Conservation (phyloP, 805 yeast genomes). For the Wickerhamomyces bovis region DNA sequence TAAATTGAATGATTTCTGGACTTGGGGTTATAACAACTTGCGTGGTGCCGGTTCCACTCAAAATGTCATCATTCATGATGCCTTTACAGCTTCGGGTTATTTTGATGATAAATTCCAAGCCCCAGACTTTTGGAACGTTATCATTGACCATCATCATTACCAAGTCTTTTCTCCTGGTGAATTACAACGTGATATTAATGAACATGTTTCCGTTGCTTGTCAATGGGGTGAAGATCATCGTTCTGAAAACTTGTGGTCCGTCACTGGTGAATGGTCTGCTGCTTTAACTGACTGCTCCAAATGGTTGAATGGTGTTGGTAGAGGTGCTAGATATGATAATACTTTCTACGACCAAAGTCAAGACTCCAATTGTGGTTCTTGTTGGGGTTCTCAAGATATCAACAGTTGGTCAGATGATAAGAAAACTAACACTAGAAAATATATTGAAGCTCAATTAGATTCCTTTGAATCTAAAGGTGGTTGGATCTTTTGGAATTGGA, state of each 20-base stretch:
- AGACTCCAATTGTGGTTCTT: slow-evolving; percentile 43
- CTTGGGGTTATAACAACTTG: slow-evolving; percentile 56
- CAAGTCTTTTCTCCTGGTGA: slow-evolving; percentile 72
- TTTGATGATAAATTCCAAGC: slow-evolving; percentile 55
- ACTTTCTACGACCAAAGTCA: slow-evolving; percentile 26
- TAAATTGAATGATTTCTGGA: slow-evolving; percentile 52
- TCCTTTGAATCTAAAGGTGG: slow-evolving; percentile 72
- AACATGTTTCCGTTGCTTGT: slow-evolving; percentile 54
- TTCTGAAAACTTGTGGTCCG: slow-evolving; percentile 61
- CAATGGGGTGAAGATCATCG: slow-evolving; percentile 39
- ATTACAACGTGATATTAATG: slow-evolving; percentile 50
- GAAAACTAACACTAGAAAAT: slow-evolving; percentile 55
- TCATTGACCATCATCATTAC: slow-evolving; percentile 86
- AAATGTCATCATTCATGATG: slow-evolving; percentile 75
- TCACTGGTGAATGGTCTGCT: slow-evolving; percentile 87
- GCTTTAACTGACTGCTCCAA: slow-evolving; percentile 88
- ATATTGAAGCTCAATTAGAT: slow-evolving; percentile 86
- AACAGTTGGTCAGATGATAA: slow-evolving; percentile 54
- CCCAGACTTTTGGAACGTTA: slow-evolving; percentile 52
- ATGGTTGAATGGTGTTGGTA: slow-evolving; percentile 83
- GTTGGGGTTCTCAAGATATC: slow-evolving; percentile 45
- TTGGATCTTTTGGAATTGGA: slow-evolving; percentile 94
- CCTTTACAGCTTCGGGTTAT: slow-evolving; percentile 54
- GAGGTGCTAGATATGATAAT: slow-evolving; percentile 79
- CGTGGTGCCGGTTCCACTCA: slow-evolving; percentile 49